A percentile compares a stretch with the other conserved stretches of the same genome.
Evolutionary conservation across 2,329 filamentous ascomycete genomes (phyloP).

Genomic region (Thielaviopsis punctulata): DNA sequence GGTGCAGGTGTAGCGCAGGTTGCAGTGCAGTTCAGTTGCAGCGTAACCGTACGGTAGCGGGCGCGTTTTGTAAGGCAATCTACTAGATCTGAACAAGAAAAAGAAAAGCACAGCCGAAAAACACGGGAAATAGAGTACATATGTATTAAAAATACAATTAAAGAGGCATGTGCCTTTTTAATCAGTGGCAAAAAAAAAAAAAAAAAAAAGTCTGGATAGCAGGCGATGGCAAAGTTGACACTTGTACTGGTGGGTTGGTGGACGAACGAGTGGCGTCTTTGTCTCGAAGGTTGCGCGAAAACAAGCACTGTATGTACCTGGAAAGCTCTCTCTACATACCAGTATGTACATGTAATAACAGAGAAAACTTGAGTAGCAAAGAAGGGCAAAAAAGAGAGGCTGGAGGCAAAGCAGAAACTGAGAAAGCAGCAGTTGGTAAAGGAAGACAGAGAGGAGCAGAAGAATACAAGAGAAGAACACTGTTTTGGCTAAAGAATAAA

Average conservation of each 20-base stretch:
- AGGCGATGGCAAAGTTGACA: neutral
- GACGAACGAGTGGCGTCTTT: neutral
- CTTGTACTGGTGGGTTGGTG: neutral
- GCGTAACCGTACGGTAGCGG: neutral
- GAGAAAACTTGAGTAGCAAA: neutral
- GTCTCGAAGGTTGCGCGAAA: neutral
- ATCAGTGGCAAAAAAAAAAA: neutral
- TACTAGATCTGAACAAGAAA: neutral
- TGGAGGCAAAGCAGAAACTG: neutral
- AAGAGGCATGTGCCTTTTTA: neutral
- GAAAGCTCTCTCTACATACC: no score
- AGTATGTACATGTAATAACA: no score
- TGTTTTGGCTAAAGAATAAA: no score
- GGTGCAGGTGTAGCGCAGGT: neutral
- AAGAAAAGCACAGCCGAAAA: neutral
- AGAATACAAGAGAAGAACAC: neutral
- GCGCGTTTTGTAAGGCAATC: neutral
- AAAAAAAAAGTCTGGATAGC: no score
- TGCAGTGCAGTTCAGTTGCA: neutral
- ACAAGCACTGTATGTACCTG: no score
- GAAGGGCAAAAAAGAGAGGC: neutral
- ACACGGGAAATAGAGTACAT: neutral
- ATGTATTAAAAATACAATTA: neutral
- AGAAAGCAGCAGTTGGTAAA: neutral
- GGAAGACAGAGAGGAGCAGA: neutral